These are phyloP conservation scores for Ceratocystis variospora DNA, from an alignment of 2,329 filamentous ascomycete genomes.

Conservation along the genomic window DNA sequence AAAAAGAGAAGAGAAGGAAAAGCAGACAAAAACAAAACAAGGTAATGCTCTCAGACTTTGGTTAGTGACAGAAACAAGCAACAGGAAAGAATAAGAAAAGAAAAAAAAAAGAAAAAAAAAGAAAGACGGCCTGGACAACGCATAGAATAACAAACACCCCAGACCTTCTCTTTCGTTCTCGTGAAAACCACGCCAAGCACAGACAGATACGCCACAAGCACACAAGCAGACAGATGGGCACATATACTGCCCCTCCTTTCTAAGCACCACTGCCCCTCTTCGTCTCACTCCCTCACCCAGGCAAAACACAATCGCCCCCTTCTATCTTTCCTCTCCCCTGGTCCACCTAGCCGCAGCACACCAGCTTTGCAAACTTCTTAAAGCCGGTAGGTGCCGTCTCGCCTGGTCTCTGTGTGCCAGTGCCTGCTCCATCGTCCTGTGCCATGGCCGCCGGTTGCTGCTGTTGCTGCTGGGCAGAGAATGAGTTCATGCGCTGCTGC, in stretches of 20 bases:
- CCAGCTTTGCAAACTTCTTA: constrained; percentile 82
- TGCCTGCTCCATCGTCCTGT: constrained; percentile 35
- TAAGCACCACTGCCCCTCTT: not conserved
- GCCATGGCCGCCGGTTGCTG: constrained; percentile 46
- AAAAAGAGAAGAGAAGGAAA: not conserved
- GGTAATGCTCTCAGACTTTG: constrained; percentile 3
- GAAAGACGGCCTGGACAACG: constrained; percentile 20
- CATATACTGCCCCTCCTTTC: not conserved
- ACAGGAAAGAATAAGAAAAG: constrained; percentile 23
- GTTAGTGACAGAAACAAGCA: not conserved
- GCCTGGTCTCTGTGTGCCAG: constrained; percentile 9
- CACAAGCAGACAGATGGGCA: not conserved
- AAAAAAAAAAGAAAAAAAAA: constrained; percentile 22
- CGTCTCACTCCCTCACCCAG: not conserved
- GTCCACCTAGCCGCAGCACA: constrained; percentile 66
- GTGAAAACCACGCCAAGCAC: not conserved
- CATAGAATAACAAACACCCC: constrained; percentile 8
- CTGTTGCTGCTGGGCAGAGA: constrained; percentile 39
- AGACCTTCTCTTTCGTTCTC: not conserved
- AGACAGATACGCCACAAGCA: not conserved
- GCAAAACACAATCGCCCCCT: not conserved
- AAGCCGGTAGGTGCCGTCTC: constrained; percentile 50
- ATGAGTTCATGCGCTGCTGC: constrained; percentile 42
- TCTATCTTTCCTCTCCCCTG: not conserved
- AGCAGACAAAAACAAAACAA: not conserved